Evolutionary conservation across 1,284 basidiomycete genomes (phyloP), one percentile per base, ranked within the genome.

Genomic region (Polyporus tsugae): DNA sequence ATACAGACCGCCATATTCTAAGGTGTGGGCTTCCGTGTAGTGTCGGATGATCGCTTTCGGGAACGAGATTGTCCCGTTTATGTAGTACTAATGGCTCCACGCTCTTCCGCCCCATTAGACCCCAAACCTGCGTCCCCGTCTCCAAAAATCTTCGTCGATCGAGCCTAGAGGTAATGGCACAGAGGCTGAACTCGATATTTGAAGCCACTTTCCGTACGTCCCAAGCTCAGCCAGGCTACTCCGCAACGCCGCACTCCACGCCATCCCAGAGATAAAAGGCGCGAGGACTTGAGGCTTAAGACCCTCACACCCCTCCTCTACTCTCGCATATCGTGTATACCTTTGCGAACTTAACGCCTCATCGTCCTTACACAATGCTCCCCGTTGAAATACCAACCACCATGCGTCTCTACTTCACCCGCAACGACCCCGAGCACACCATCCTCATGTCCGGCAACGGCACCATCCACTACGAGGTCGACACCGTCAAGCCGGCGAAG

Each of bases 371-470:
- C 44, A 22, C 19, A 46, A 29, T 29, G 29, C 29, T 29, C 29
- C 19, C 44, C 6, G 7, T 6, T 6, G 17, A 44, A n/a, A 4
- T 5, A 22, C n/a, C 15, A 46, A 22, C 46, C 46, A 49, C 46
- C 46, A 49, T 87, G 85, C 83, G 86, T 64, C 78, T 87, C 35
- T 86, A 85, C 74, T 81, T 87, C 64, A 75, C 83, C 15, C 84
- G 82, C 22, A 84, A 87, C 74, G 82, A 87, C 70, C 84, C 84
- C 6, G 80, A 83, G 72, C 80, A 82, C 65, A 85, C 84, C 13
- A 80, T 82, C 19, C 79, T 88, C 57, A 80, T 87, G 35, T 86
- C 86, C 19, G 75, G 81, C 29, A 85, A 85, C 70, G 85, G 86
- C 39, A 80, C 83, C 41, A 80, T 82, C 33, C 84, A 86, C 67